Base-by-base conservation (phyloP, 2,329 filamentous ascomycete species). In the Verticillium nonalfalfae region DNA sequence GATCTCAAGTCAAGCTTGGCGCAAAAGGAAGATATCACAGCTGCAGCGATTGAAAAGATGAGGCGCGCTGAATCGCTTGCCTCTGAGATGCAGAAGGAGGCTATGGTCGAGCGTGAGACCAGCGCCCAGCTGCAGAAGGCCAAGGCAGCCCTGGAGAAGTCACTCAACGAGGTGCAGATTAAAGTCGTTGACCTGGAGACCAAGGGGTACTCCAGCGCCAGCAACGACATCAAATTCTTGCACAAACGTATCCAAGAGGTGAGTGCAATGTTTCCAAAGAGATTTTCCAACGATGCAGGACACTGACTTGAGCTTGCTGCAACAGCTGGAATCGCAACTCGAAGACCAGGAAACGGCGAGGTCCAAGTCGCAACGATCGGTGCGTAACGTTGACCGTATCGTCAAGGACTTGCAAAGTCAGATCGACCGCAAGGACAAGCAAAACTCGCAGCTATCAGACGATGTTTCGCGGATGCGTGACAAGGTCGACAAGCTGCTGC, bases 31-130 rank as follows among this genome's bases (percentile, higher is more conserved):
- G 94, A 99, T 72, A 88, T 98, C 62, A 91, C 93, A 11, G 86
- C 90, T 1, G 94, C 95, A 3, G 94, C 94, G 0, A 89, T 98
- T 50, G 94, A 95, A 70, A 98, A 98, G 81, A 99, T 99, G 95
- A 87, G 94, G 60, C 88, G 94, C 31, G 91, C 95, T 2, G 94
- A 99, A 71, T 90, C 92, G 4, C 79, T 98, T 36, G 89, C 88
- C 1, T 86, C 89, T 9, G 95, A 99, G 75, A 88, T 96, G 65
- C 94, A 98, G 71, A 96, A 95, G 74, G 95, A 99, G 70, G 91
- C 97, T 64, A 86, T 88, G 18, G 85, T 85, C 7, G 94, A 97
- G 77, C 87, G 94, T 10, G 95, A 98, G 71, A 84, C 85, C 38
- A 93, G 88, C 68, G 86, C 89, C 5, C 86, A 90, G 67, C 81